Evolutionary conservation across 2,329 filamentous ascomycete genomes (phyloP).

Genomic region (Claviceps sp.): DNA sequence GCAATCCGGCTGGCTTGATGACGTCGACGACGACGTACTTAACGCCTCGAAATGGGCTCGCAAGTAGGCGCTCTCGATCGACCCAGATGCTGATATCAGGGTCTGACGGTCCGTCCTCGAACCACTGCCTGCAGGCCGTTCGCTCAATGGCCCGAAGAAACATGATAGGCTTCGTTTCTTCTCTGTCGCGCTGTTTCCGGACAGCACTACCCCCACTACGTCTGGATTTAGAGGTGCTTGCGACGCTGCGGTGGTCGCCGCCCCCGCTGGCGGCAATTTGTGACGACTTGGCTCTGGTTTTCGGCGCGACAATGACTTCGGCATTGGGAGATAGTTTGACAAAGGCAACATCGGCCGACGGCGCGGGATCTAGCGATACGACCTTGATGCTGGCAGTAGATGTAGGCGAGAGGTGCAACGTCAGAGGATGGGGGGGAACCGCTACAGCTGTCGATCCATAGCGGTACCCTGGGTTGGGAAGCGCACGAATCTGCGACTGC

Average conservation of each 20-base stretch:
- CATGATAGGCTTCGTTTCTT: constrained; percentile 52
- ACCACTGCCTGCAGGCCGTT: constrained; percentile 57
- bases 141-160: constrained; percentile 74
- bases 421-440: constrained; percentile 61
- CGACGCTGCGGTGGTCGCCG: constrained; percentile 68
- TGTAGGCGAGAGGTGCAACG: constrained; percentile 85
- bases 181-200: constrained; percentile 40
- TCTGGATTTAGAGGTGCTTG: constrained; percentile 67
- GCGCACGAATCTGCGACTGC: constrained; percentile 77
- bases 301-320: constrained; percentile 94
- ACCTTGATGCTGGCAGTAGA: constrained; percentile 88
- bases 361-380: constrained; percentile 65
- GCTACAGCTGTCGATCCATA: constrained; percentile 34
- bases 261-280: constrained; percentile 22
- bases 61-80: constrained; percentile 60
- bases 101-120: constrained; percentile 50
- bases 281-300: constrained; percentile 60
- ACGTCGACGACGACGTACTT: constrained; percentile 74
- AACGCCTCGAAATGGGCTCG: constrained; percentile 60
- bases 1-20: constrained; percentile 67
- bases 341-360: constrained; percentile 57
- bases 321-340: constrained; percentile 88
- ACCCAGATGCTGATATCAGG: constrained; percentile 67
- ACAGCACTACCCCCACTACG: constrained; percentile 65
- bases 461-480: constrained; percentile 69